phyloP scores from a whole-genome alignment of 768 basidiomycete genomes.

The Collybia nuda region DNA sequence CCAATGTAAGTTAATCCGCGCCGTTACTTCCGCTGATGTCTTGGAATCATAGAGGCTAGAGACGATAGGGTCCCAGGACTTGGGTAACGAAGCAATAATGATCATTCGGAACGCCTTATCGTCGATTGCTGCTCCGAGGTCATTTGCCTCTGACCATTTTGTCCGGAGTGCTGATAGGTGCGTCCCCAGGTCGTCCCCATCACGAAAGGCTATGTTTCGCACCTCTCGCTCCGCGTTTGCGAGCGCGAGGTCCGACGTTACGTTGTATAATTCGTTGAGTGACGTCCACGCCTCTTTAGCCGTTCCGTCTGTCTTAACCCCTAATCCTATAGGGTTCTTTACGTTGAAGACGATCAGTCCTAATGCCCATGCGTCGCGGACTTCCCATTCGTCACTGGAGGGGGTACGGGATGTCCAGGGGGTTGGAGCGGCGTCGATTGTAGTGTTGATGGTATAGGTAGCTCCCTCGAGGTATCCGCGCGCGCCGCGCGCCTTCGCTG shows the following conservation, averaged over 20 bases:
- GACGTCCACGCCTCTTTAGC: conserved; percentile 16
- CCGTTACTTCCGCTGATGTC: no score
- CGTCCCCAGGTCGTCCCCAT: no score
- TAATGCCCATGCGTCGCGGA: conserved; percentile 4
- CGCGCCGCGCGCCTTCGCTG: conserved; percentile 11
- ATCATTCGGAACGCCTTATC: no score
- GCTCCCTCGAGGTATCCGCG: conserved; percentile 19
- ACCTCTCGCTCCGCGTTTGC: conserved; percentile 8
- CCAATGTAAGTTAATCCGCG: no score
- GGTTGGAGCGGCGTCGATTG: background rate
- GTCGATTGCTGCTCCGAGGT: no score
- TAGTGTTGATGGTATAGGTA: conserved; percentile 1
- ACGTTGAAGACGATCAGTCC: conserved; percentile 6
- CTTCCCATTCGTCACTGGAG: background rate
- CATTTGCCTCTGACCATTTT: conserved; percentile 11
- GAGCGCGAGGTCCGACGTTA: conserved; percentile 7
- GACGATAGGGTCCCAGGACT: no score
- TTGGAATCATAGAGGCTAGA: no score
- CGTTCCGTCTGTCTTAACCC: conserved; percentile 12
- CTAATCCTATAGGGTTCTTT: conserved; percentile 16
- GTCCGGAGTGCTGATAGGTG: no score
- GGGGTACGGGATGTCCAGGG: background rate
- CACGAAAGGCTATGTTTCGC: background rate
- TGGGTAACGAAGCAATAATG: no score
- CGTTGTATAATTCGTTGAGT: conserved; percentile 6